Conservation (phyloP, 2,329 filamentous ascomycete species). For the Plenodomus tracheiphilus region DNA sequence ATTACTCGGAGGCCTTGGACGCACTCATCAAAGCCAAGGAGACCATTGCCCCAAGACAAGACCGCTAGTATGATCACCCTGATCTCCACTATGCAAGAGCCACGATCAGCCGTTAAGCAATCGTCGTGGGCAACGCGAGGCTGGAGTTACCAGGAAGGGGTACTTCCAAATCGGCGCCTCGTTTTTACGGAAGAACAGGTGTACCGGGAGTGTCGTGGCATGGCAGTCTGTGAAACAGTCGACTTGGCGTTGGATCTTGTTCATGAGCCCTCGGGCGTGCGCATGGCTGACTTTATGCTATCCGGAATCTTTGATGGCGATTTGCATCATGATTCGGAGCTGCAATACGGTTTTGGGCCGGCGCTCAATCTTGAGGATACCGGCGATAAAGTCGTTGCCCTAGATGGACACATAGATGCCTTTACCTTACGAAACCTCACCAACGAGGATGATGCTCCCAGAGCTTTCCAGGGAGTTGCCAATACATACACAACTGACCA, state of each 20-base stretch:
- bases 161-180: conserved; percentile 10
- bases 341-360: conserved; percentile 1
- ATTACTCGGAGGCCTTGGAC: neutral
- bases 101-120: neutral
- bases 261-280: neutral
- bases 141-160: conserved; percentile 15
- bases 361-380: neutral
- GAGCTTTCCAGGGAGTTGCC: conserved; percentile 4
- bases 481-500: conserved; percentile 1
- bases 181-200: conserved; percentile 14
- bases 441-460: neutral
- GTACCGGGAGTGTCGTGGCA: conserved; percentile 12
- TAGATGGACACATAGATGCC: conserved; percentile 1
- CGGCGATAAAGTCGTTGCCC: conserved; percentile 1
- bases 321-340: neutral
- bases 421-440: conserved; percentile 1
- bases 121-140: conserved; percentile 3
- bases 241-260: neutral
- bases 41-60: neutral
- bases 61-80: neutral
- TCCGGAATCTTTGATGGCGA: conserved; percentile 3
- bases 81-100: conserved; percentile 1
- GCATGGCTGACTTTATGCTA: conserved; percentile 3
- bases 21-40: neutral
- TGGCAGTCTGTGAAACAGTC: conserved; percentile 2